These are phyloP conservation scores for Dioscorea zingiberensis DNA, from an alignment of 106 monocot species.

Conservation along the genomic window DNA sequence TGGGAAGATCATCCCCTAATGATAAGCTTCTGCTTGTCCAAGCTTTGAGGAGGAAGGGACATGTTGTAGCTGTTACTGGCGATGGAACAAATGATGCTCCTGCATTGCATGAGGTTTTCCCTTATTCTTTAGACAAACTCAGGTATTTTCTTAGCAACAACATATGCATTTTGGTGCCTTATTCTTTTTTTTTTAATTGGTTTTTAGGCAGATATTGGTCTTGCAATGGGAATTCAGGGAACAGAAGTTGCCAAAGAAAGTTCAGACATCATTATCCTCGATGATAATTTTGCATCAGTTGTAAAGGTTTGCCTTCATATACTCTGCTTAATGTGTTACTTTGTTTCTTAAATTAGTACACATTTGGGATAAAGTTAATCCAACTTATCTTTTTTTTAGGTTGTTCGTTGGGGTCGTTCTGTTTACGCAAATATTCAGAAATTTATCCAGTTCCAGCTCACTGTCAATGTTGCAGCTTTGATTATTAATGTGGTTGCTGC, in stretches of 20 bases:
- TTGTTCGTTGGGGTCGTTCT: slow-evolving; percentile 91
- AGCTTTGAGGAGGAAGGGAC: slow-evolving; percentile 49
- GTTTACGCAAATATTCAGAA: slow-evolving; percentile 93
- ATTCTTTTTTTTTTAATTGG: slow-evolving; percentile 1
- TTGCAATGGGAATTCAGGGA: slow-evolving; percentile 84
- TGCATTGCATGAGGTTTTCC: slow-evolving; percentile 73
- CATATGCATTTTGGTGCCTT: not conserved
- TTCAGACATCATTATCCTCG: slow-evolving; percentile 74
- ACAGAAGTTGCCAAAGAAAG: slow-evolving; percentile 90
- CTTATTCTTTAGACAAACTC: too few relatives aligned
- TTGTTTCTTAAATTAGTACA: not conserved
- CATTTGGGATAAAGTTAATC: not conserved
- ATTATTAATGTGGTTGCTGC: slow-evolving; percentile 85
- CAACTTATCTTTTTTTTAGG: slow-evolving; percentile 30
- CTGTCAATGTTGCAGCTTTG: slow-evolving; percentile 86
- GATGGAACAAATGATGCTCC: slow-evolving; percentile 96
- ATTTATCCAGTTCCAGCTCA: slow-evolving; percentile 95
- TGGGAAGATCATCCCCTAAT: slow-evolving; percentile 89
- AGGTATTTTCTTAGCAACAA: not conserved
- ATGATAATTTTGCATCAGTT: slow-evolving; percentile 84
- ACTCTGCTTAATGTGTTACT: too few relatives aligned
- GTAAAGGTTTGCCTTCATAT: slow-evolving; percentile 38
- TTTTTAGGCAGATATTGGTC: slow-evolving; percentile 79
- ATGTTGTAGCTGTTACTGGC: slow-evolving; percentile 91
- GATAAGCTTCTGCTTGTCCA: slow-evolving; percentile 86